Evolutionary conservation across 306 rosid species (phyloP).

Genomic region (Gleditsia sinensis): DNA sequence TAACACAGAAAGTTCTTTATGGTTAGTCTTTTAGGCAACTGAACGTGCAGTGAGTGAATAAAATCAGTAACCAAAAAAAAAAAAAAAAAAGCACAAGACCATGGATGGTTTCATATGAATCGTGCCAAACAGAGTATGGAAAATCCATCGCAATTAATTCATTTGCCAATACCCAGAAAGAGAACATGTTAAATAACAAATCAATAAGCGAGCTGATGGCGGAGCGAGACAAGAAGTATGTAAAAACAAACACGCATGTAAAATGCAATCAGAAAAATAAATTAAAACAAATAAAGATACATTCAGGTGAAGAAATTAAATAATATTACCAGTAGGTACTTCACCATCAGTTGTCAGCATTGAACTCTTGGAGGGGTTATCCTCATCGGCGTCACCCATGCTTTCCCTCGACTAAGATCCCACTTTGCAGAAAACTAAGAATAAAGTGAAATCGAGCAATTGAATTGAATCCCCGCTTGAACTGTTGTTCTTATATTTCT

Average conservation of each 20-base stretch:
- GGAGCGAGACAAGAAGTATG: neutral
- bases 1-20: neutral
- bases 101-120: neutral
- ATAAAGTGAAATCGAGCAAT: neutral
- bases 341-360: slow-evolving; percentile 4
- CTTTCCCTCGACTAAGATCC: neutral
- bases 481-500: neutral
- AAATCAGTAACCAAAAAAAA: neutral
- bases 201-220: neutral
- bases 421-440: neutral
- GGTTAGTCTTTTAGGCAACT: neutral
- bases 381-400: neutral
- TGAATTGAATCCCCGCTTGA: neutral
- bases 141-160: neutral
- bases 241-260: neutral
- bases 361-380: neutral
- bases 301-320: neutral
- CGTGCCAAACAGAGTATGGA: neutral
- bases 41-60: neutral
- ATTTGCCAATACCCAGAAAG: neutral
- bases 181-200: neutral
- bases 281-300: neutral
- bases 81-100: neutral
- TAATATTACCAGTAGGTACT: neutral
- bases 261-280: neutral